These are phyloP conservation scores for Penicillium salamii DNA, from an alignment of 495 filamentous ascomycete genomes.

Conservation along the genomic window DNA sequence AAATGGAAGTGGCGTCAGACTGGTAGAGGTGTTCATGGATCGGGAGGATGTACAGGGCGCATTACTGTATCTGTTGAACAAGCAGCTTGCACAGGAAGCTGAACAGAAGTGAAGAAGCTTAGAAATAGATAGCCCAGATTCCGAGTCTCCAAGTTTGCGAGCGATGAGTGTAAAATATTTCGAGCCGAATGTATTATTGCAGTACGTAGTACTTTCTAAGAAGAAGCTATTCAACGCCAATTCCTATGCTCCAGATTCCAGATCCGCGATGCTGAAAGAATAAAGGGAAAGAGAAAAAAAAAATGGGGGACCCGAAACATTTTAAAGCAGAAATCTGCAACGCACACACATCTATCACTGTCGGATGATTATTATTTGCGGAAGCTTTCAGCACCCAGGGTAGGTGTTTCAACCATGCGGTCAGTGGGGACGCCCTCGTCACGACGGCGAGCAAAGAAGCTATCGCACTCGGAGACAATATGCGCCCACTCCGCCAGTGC, in stretches of 20 bases:
- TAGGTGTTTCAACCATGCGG: conserved; percentile 80
- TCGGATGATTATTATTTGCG: conserved; percentile 42
- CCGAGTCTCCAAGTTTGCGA: too few species aligned
- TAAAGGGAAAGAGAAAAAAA: conserved; percentile 8
- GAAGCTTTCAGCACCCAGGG: conserved; percentile 81
- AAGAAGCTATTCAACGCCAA: conserved; percentile 21
- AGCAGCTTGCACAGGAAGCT: conserved; percentile 23
- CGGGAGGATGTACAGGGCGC: conserved; percentile 40
- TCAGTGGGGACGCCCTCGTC: conserved; percentile 79
- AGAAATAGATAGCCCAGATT: too few species aligned
- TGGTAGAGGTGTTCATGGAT: conserved; percentile 48
- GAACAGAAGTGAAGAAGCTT: neutral
- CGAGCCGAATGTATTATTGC: neutral
- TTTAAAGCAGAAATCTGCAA: conserved; percentile 4
- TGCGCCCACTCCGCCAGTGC: conserved; percentile 90
- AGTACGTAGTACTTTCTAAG: neutral
- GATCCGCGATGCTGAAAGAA: conserved; percentile 22
- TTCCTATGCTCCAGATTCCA: conserved; percentile 28
- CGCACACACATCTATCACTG: conserved; percentile 16
- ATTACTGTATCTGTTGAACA: conserved; percentile 25
- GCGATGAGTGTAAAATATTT: neutral
- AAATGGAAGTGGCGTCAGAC: conserved; percentile 37
- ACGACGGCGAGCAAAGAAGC: conserved; percentile 82
- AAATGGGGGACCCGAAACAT: conserved; percentile 7
- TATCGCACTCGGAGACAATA: conserved; percentile 84